Base-by-base conservation (phyloP, 179 eudicot species). In the Nepenthes alata region DNA sequence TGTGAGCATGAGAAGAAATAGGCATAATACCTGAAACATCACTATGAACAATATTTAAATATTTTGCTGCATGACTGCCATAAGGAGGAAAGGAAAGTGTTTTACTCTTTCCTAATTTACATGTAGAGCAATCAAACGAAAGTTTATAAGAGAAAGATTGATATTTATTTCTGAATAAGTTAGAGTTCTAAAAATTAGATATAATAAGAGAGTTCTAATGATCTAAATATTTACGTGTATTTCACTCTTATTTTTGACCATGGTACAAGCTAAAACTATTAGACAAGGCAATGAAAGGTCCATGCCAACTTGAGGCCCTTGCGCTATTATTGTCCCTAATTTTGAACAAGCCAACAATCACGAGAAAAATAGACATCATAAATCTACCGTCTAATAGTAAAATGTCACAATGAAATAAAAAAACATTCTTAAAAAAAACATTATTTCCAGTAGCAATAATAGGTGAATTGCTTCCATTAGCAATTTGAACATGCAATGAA, bases 31-130 rank as follows among this genome's bases (percentile, higher is more conserved):
- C 57, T 48, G 44, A 36, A 37, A 52, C 50, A 52, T 62, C 58
- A 52, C 34, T 38, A 38, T 52, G 58, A 2, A 54, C 25, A 25
- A 25, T 25, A 25, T 34, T 38, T 54, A 16, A 53, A 11, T 58
- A 37, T 10, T 25, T 25, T 25, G 25, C 25, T 25, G 25, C 25
- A 25, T 25, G 38, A 5, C 14, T 49, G 8, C 6, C 11, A 38
- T 59, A 37, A 59, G 1, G 9, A 35, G 66, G 57, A 62, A 62
- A 68, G 35, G 61, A 15, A 14, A 61, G 48, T 10, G 53, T 36
- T 41, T 60, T 45, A 53, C 71, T 59, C 34, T 60, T 60, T 6
- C 59, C 65, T 35, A 67, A 7, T 53, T 60, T 67, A 44, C 65
- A 67, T 15, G 12, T 53, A n/a, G 13, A 25, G 1, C 25, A 25